Conservation (phyloP, 148 eudicot species). For the Euryodendron excelsum region DNA sequence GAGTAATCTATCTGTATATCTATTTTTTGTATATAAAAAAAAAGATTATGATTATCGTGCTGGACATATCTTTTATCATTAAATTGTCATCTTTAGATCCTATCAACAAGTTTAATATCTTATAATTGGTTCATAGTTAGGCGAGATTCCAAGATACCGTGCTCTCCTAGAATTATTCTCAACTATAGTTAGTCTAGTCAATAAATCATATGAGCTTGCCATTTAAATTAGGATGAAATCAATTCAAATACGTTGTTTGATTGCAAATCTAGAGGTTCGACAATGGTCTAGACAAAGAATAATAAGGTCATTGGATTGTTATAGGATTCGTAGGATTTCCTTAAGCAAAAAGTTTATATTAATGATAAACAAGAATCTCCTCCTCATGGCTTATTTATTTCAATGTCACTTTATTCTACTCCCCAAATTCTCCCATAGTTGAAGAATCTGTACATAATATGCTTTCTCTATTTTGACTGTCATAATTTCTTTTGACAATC, state of each 20-base stretch:
- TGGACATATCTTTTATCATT: too few species aligned
- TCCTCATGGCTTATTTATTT: not conserved
- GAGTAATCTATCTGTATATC: too few species aligned
- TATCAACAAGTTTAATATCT: not conserved
- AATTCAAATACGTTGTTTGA: not conserved
- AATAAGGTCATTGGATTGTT: not conserved
- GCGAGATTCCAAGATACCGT: not conserved
- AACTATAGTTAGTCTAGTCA: not conserved
- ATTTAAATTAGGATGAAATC: conserved; percentile 1
- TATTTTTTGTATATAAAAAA: too few species aligned
- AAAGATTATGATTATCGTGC: not conserved
- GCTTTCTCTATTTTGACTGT: not conserved
- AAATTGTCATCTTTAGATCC: too few species aligned
- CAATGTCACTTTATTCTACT: not conserved
- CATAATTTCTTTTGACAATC: not conserved
- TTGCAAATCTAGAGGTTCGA: not conserved
- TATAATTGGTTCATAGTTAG: too few species aligned
- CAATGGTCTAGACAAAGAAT: not conserved
- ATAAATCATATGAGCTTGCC: not conserved
- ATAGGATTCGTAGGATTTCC: not conserved
- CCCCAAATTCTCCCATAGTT: not conserved
- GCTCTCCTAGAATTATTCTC: not conserved
- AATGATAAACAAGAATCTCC: not conserved
- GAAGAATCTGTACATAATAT: not conserved
- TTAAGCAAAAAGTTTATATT: not conserved